Evolutionary conservation across 192 early-diverging fungal species (phyloP).

Genomic region (Entophlyctis helioformis): DNA sequence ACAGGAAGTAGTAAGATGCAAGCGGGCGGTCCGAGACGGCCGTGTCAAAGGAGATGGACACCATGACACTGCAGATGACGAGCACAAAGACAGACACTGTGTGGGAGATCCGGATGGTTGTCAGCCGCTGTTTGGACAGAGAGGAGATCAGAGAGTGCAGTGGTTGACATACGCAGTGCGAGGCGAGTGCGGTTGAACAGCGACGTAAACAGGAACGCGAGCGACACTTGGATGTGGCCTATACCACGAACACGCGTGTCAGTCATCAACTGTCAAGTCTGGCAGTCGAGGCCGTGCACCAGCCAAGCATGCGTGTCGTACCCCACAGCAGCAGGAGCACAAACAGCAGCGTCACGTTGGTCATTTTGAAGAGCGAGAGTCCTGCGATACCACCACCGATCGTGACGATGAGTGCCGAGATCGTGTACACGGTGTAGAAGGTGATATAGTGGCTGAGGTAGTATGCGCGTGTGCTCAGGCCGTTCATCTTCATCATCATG

Average conservation of each 20-base stretch:
- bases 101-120: too few relatives aligned
- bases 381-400: slow-evolving; percentile 32
- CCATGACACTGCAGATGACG: slow-evolving; percentile 52
- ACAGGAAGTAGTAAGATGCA: slow-evolving; percentile 38
- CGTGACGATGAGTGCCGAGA: slow-evolving; percentile 45
- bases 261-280: too few relatives aligned
- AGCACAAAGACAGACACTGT: slow-evolving; percentile 49
- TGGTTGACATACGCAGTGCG: slow-evolving; percentile 33
- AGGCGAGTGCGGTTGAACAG: slow-evolving; percentile 47
- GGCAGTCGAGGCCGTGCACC: too few relatives aligned
- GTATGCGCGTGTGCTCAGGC: slow-evolving; percentile 44
- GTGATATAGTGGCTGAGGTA: slow-evolving; percentile 52
- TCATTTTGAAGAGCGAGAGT: slow-evolving; percentile 46
- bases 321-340: slow-evolving; percentile 57
- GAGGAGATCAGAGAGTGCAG: too few relatives aligned
- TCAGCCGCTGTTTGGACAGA: too few relatives aligned
- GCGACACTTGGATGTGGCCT: slow-evolving; percentile 45
- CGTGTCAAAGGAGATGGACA: slow-evolving; percentile 36
- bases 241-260: too few relatives aligned
- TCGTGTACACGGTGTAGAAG: slow-evolving; percentile 45
- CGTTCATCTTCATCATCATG: slow-evolving; percentile 68
- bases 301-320: too few relatives aligned
- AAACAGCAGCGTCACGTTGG: slow-evolving; percentile 30
- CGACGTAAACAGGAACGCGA: slow-evolving; percentile 50
- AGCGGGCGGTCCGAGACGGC: slow-evolving; percentile 22